Base-by-base conservation (phyloP, 352 stramenopile species). In the Pythium phragmiticola region DNA sequence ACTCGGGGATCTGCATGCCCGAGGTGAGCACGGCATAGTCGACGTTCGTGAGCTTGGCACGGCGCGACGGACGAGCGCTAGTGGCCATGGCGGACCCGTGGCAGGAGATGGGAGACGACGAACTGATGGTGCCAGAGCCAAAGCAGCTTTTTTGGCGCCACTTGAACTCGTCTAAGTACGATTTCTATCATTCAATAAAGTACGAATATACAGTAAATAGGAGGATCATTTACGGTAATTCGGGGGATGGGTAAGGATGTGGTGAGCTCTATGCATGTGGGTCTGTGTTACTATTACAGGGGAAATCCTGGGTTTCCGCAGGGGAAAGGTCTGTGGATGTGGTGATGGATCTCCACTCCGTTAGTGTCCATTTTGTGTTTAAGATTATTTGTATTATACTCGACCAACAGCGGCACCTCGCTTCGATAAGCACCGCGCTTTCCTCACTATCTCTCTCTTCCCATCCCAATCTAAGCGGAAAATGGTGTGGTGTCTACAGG, bases 11-110 rank as follows among this genome's bases (percentile, higher is more conserved):
- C 62, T 89, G 79, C 74, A 88, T 77, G 8, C 84, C 84, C 0
- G 84, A 89, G 12, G 72, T 75, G n/a, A 92, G 72, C 71, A 89
- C 78, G 30, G 84, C 84, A 64, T 92, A 92, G 75, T 92, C 81
- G 33, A 92, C 78, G 52, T 87, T 82, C 33, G 77, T 77, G 47
- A 83, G 80, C 75, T 92, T 92, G 28, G 80, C 84, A 34, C 85
- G 85, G 55, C 84, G 84, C 57, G 73, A 65, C 13, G 80, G 80
- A 28, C 81, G 80, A 47, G 59, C 50, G 17, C 53, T 70, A 14
- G 52, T 16, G 11, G 47, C 21, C 45, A 64, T 51, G 21, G n/a
- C 19, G n/a, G 45, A 30, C 26, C 26, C 26, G 26, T 30, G 26
- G 3, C 2, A 30, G 26, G 4, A 30, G 26, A 30, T 30, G 26